Percentiles rank a stretch among this genome's conserved stretches.
Conservation (phyloP, 768 basidiomycete species). For the Strobilomyces echinocephalus region DNA sequence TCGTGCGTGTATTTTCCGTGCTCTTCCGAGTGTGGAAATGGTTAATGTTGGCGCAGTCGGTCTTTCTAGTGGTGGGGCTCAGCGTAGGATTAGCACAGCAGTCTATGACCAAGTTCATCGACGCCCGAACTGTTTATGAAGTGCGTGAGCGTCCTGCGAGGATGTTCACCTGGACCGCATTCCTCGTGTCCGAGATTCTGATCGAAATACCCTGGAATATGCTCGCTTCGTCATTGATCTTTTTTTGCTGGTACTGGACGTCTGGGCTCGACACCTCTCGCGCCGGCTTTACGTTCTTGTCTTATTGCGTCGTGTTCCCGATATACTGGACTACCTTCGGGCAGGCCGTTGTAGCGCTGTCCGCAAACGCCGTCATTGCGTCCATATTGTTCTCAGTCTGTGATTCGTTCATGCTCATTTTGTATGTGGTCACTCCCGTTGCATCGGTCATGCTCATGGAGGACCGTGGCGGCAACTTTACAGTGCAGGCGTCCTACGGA, state of each 20-base stretch:
- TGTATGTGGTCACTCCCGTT: constrained; percentile 28
- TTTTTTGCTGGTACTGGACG: constrained; percentile 43
- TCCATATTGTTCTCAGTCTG: constrained; percentile 29
- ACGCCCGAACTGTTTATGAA: too few species aligned
- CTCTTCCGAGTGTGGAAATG: rapidly evolving
- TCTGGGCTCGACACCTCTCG: constrained; percentile 30
- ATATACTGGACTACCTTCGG: constrained; percentile 39
- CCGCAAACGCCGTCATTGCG: constrained; percentile 39
- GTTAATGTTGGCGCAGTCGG: not conserved
- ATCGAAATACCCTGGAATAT: constrained; percentile 45
- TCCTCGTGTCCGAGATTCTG: constrained; percentile 50
- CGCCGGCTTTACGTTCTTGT: too few species aligned
- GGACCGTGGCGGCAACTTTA: not conserved
- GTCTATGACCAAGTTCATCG: too few species aligned
- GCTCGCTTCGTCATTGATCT: constrained; percentile 36
- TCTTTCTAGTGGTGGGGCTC: not conserved
- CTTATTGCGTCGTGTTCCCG: too few species aligned
- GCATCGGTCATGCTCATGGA: not conserved
- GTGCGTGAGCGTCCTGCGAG: too few species aligned
- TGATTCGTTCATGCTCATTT: constrained; percentile 35
- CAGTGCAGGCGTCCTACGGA: constrained; percentile 47
- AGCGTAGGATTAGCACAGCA: not conserved
- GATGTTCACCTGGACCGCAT: constrained; percentile 30
- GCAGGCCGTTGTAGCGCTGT: constrained; percentile 32
- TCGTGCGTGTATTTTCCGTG: constrained; percentile 26